phyloP scores from a whole-genome alignment of 208 protist genomes.

The Acanthamoeba castellanii region DNA sequence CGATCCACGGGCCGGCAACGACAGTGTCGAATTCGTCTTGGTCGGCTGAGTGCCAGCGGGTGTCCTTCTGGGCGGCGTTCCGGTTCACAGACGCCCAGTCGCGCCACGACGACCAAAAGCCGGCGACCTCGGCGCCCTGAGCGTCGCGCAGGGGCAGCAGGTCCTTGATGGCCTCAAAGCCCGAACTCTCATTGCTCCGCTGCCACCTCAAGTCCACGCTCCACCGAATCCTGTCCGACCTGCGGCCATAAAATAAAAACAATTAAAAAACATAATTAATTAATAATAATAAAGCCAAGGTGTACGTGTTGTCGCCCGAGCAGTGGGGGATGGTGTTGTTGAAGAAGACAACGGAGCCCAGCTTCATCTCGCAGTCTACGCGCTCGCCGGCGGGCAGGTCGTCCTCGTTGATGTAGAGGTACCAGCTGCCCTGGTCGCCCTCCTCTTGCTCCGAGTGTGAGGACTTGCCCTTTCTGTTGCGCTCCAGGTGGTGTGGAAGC shows the following conservation, averaged over 20 bases:
- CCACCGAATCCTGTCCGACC: background rate
- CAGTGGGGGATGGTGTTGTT: constrained; percentile 53
- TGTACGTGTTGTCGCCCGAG: background rate
- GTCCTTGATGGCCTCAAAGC: constrained; percentile 12
- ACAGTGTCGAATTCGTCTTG: constrained; percentile 11
- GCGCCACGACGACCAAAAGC: background rate
- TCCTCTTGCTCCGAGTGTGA: constrained; percentile 16
- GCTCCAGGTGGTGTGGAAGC: background rate
- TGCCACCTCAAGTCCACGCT: constrained; percentile 54
- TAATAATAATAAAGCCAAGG: background rate
- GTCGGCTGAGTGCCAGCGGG: background rate
- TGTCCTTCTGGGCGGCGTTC: constrained; percentile 3
- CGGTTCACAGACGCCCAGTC: background rate
- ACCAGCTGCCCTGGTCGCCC: background rate
- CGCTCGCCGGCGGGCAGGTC: background rate
- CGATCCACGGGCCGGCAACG: constrained; percentile 4
- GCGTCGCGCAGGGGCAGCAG: background rate
- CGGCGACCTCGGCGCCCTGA: background rate
- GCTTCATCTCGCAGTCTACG: constrained; percentile 19
- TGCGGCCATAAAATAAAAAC: background rate
- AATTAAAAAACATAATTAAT: too few species aligned
- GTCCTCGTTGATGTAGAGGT: constrained; percentile 41
- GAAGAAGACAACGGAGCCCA: constrained; percentile 38
- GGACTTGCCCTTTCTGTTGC: background rate
- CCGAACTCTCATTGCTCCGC: background rate